A percentile compares a stretch with the other conserved stretches of the same genome.
Evolutionary conservation across 192 early-diverging fungal genomes (phyloP).

Genomic region (Umbelopsis isabellina): DNA sequence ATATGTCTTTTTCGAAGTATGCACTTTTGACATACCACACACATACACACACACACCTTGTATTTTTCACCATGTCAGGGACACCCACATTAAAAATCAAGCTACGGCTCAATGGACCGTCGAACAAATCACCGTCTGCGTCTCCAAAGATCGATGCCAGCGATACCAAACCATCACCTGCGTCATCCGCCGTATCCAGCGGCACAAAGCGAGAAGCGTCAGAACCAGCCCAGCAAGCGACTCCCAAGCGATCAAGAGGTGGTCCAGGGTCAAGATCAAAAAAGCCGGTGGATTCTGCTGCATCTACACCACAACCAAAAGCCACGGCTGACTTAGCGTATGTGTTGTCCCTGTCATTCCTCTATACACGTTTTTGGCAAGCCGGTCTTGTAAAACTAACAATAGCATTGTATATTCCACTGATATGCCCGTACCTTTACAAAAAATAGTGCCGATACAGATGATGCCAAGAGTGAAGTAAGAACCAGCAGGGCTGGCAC

Average conservation of each 20-base stretch:
- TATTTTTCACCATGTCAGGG: constrained; percentile 3
- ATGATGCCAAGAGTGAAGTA: constrained; percentile 14
- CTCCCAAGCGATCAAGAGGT: constrained; percentile 13
- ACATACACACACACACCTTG: too few species aligned
- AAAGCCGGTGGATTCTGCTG: background rate
- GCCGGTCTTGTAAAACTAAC: background rate
- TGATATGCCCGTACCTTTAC: background rate
- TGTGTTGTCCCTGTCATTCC: background rate
- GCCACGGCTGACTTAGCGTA: background rate
- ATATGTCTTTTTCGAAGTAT: too few species aligned
- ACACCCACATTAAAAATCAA: constrained; percentile 18
- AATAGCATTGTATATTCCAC: background rate
- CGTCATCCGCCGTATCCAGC: background rate
- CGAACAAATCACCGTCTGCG: background rate
- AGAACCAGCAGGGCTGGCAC: constrained; percentile 6
- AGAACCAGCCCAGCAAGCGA: constrained; percentile 7
- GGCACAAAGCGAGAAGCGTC: constrained; percentile 2
- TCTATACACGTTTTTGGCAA: too few species aligned
- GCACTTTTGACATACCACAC: too few species aligned
- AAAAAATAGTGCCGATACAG: constrained; percentile 5
- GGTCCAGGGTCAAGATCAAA: constrained; percentile 12
- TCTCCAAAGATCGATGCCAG: background rate
- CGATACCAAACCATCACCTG: background rate
- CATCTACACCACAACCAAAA: constrained; percentile 9
- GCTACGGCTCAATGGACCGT: background rate